Base-by-base conservation (phyloP, 768 basidiomycete species). In the Suillus tomentosus region DNA sequence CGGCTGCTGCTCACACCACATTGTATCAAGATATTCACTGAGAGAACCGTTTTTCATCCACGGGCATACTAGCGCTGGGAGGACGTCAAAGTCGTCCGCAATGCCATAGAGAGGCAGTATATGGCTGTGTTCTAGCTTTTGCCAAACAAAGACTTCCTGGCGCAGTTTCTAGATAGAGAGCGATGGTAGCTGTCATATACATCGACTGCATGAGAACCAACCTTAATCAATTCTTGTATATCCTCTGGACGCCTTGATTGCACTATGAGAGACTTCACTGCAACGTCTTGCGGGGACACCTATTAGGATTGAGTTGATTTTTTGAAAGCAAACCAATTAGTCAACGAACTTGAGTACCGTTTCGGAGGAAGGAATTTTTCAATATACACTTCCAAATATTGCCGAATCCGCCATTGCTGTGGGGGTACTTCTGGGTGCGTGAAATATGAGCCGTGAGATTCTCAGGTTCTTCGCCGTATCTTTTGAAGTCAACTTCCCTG, bases 1-100 rank as follows among this genome's bases (percentile, higher is more conserved):
- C 9, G 64, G 37, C 4, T 39, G n/a, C 3, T 67, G 61, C 19
- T 24, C 7, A 3, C 39, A 11, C n/a, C 60, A 59, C 6, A 24
- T 24, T 14, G 2, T 19, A 1, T 34, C 2, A 5, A 71, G 64
- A 58, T 72, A 72, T 10, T 56, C 42, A 3, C 60, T 64, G 42
- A 74, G 56, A 2, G 60, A 63, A 3, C 73, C 73, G 48, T 73
- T 70, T 34, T 72, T 66, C 48, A 67, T 60, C 72, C 72, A 73
- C 0, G 72, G 72, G 48, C 67, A 70, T 19, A 73, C 72, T 63
- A 73, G 65, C 13, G 72, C 65, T 10, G 59, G 61, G 34, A 71
- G 53, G 7, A 43, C 53, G 3, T 66, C 72, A 64, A 71, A 72
- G 2, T 55, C 65, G 27, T 50, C 60, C 15, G 67, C 24, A 7